Conservation (phyloP, 345 rosid species). For the Aquilaria malaccensis region DNA sequence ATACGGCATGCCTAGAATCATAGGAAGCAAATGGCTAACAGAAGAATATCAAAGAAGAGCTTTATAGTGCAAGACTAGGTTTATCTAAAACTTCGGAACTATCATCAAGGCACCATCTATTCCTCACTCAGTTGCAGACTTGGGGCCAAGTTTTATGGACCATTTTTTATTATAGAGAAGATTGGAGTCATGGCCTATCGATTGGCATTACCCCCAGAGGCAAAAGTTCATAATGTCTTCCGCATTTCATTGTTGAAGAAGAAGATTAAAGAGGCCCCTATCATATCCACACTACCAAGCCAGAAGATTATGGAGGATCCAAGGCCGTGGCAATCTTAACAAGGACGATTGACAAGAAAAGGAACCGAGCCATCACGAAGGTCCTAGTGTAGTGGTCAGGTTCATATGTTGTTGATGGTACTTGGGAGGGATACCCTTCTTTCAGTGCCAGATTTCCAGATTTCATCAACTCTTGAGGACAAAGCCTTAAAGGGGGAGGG, state of each 20-base stretch:
- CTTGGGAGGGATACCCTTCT: no score
- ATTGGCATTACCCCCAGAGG: not conserved
- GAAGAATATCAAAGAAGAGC: not conserved
- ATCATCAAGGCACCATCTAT: not conserved
- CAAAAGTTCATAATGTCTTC: not conserved
- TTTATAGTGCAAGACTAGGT: not conserved
- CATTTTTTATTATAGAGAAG: not conserved
- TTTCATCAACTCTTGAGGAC: no score
- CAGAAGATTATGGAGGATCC: no score
- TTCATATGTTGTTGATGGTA: no score
- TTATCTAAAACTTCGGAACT: not conserved
- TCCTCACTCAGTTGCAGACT: not conserved
- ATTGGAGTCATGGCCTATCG: not conserved
- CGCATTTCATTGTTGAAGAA: not conserved
- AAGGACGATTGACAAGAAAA: no score
- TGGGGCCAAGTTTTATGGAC: not conserved
- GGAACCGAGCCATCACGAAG: no score
- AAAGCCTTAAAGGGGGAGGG: no score
- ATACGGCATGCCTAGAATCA: no score
- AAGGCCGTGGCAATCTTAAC: no score
- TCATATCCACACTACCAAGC: no score
- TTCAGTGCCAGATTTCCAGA: no score
- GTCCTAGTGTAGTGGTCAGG: no score
- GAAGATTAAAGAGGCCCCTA: not conserved
- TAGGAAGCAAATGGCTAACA: not conserved